A percentile compares a stretch with the other conserved stretches of the same genome.
These are phyloP conservation scores for Pichia heedii DNA, from an alignment of 805 yeast species.

Conservation along the genomic window DNA sequence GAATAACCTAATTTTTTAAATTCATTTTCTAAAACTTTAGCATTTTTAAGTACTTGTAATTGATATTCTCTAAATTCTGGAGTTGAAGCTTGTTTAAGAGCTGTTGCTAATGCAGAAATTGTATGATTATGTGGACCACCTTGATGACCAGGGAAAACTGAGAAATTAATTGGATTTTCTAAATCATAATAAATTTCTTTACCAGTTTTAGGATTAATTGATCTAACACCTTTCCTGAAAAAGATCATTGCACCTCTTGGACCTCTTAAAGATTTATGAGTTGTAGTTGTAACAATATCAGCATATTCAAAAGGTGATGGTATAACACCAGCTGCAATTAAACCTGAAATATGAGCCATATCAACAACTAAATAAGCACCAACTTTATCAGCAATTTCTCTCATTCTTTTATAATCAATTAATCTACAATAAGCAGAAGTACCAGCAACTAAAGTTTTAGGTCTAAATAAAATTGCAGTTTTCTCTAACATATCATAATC, in stretches of 20 bases:
- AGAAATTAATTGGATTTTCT: constrained; percentile 92
- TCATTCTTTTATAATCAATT: constrained; percentile 94
- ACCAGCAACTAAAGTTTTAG: constrained; percentile 95
- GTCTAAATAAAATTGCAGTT: constrained; percentile 87
- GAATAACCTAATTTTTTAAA: constrained; percentile 67
- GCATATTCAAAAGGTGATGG: constrained; percentile 96
- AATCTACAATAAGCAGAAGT: constrained; percentile 96
- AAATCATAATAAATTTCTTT: constrained; percentile 85
- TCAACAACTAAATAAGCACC: constrained; percentile 95
- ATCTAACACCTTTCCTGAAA: constrained; percentile 93
- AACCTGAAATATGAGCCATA: constrained; percentile 98
- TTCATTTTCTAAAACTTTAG: constrained; percentile 69
- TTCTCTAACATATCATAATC: constrained; percentile 93
- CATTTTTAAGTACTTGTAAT: constrained; percentile 78
- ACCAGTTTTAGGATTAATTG: constrained; percentile 80
- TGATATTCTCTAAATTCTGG: constrained; percentile 92
- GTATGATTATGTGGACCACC: constrained; percentile 99
- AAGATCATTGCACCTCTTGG: constrained; percentile 99
- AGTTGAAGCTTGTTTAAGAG: constrained; percentile 85
- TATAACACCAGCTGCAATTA: constrained; percentile 91
- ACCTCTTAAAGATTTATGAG: constrained; percentile 97
- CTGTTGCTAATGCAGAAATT: constrained; percentile 94
- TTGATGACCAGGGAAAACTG: constrained; percentile 99
- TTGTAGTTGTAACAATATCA: constrained; percentile 96
- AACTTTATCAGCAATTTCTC: constrained; percentile 92